A percentile compares a stretch with the other conserved stretches of the same genome.
Evolutionary conservation across 2,329 filamentous ascomycete genomes (phyloP).

Genomic region (Colletotrichum sp.): DNA sequence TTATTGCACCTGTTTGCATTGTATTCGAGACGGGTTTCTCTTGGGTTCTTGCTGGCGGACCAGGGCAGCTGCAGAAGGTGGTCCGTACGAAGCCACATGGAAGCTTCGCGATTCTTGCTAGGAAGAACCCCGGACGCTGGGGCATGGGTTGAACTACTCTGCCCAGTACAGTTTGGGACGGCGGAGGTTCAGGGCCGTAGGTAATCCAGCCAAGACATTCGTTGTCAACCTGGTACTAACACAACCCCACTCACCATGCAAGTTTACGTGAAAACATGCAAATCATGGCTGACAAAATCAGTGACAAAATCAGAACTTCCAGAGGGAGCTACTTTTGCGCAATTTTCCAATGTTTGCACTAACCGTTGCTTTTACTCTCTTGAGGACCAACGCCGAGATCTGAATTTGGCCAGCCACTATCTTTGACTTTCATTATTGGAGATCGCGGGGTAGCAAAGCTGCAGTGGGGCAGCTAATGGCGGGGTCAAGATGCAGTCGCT

Average conservation of each 20-base stretch:
- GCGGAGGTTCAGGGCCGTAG: not conserved
- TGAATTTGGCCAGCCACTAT: not conserved
- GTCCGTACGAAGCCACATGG: not conserved
- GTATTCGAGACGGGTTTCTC: not conserved
- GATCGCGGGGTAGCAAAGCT: slow-evolving; percentile 19
- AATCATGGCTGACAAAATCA: not conserved
- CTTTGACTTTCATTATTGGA: not conserved
- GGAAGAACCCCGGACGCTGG: not conserved
- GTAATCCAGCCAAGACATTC: not conserved
- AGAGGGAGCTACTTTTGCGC: not conserved
- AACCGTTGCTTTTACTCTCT: not conserved
- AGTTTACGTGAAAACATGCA: not conserved
- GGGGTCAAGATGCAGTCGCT: not conserved
- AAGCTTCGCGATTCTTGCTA: slow-evolving; percentile 1
- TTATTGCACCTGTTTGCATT: not conserved
- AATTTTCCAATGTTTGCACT: not conserved
- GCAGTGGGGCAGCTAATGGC: slow-evolving; percentile 9
- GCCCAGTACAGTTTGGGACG: not conserved
- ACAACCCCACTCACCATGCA: not conserved
- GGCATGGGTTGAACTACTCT: not conserved
- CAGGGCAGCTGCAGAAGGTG: not conserved
- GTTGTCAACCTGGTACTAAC: not conserved
- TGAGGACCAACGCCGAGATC: not conserved
- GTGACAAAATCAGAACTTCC: too few species aligned
- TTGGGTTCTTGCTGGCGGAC: not conserved